These are phyloP conservation scores for Eucalyptus tenuipes DNA, from an alignment of 345 rosid species.

Conservation along the genomic window DNA sequence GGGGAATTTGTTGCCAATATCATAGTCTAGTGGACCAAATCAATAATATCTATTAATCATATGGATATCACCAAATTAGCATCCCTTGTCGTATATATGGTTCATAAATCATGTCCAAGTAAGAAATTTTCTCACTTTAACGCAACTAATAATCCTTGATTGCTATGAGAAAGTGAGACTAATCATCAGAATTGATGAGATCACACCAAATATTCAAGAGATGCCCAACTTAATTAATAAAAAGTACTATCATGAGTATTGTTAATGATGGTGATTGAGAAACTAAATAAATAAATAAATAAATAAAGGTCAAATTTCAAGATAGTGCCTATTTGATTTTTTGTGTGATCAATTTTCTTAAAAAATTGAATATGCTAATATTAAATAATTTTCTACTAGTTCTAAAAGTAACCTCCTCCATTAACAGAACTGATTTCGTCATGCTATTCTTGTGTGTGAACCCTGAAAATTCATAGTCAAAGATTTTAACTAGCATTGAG, in stretches of 20 bases:
- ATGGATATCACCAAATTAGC: neutral
- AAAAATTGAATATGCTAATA: neutral
- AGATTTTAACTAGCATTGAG: neutral
- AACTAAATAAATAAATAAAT: neutral
- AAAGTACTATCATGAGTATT: neutral
- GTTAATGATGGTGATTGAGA: no score
- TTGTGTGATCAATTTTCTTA: neutral
- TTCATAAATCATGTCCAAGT: neutral
- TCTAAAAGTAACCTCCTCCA: neutral
- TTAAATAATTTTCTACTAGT: neutral
- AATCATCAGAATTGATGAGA: neutral
- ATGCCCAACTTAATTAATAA: neutral
- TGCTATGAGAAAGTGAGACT: neutral
- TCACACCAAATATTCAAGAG: neutral
- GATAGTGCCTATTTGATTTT: neutral
- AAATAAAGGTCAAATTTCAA: neutral
- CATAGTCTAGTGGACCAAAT: neutral
- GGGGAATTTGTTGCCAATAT: neutral
- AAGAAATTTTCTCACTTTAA: neutral
- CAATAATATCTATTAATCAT: neutral
- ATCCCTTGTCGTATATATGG: neutral
- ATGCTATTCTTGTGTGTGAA: neutral
- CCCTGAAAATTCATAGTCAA: neutral
- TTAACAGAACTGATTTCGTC: neutral
- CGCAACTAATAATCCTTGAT: neutral